Percentiles rank a stretch among this genome's conserved stretches.
Conservation (phyloP, 129 eudicot species). For the Arctium minus region DNA sequence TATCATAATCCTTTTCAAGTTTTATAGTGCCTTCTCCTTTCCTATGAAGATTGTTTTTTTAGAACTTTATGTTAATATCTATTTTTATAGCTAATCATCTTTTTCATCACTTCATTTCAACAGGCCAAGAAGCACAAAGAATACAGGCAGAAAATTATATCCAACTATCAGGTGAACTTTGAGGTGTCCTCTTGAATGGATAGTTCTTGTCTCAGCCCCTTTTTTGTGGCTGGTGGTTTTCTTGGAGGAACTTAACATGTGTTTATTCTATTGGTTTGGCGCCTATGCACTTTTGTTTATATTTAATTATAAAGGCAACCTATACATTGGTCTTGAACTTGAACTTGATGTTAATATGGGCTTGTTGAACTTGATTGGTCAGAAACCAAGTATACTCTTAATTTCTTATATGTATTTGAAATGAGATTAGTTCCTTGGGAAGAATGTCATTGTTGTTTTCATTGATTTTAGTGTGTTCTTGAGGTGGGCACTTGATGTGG, state of each 20-base stretch:
- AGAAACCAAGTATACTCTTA: neutral
- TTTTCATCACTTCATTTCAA: slow-evolving; percentile 25
- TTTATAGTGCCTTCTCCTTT: neutral
- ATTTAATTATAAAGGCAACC: neutral
- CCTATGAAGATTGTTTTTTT: neutral
- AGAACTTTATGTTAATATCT: neutral
- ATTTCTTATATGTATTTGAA: neutral
- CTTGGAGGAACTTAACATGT: neutral
- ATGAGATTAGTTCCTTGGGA: neutral
- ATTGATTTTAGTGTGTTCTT: neutral
- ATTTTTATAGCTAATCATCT: slow-evolving; percentile 6
- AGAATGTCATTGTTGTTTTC: neutral
- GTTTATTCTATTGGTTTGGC: neutral
- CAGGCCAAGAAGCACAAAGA: slow-evolving; percentile 78
- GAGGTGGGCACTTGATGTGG: neutral
- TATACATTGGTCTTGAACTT: neutral
- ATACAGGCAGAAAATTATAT: slow-evolving; percentile 71
- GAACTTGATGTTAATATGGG: neutral
- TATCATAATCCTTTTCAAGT: neutral
- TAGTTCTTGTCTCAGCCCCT: neutral
- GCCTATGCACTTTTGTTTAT: neutral
- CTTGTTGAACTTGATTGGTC: slow-evolving; percentile 9
- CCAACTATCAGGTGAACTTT: slow-evolving; percentile 77
- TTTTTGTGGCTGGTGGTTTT: neutral
- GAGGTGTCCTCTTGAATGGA: neutral